Percentiles rank a stretch among this genome's conserved stretches.
Conservation (phyloP, 495 filamentous ascomycete species). For the Aspergillus olivimuriae region DNA sequence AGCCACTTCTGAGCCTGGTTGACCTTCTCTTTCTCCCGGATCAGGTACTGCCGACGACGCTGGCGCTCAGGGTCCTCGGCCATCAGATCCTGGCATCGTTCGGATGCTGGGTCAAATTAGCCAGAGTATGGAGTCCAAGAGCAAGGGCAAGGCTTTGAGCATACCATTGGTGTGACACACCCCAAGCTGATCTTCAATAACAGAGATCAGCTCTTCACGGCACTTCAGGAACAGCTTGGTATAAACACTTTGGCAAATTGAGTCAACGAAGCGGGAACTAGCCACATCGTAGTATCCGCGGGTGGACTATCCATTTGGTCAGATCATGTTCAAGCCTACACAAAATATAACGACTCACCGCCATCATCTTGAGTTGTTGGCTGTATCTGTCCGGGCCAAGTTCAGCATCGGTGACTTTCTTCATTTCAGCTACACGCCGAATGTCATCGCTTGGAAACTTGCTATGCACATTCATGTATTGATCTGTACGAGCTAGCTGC, state of each 20-base stretch:
- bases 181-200: slow-evolving; percentile 28
- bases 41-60: slow-evolving; percentile 27
- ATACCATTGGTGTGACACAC: slow-evolving; percentile 34
- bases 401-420: slow-evolving; percentile 17
- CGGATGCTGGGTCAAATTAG: slow-evolving; percentile 22
- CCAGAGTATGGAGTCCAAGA: too few relatives aligned
- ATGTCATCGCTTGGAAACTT: slow-evolving; percentile 3
- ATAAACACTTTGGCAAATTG: slow-evolving; percentile 40
- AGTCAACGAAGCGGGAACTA: slow-evolving; percentile 41
- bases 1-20: slow-evolving; percentile 39
- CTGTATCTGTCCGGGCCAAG: slow-evolving; percentile 37
- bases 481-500: slow-evolving; percentile 4
- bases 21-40: slow-evolving; percentile 39
- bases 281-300: slow-evolving; percentile 51
- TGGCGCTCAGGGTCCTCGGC: slow-evolving; percentile 45
- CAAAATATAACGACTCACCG: slow-evolving; percentile 28
- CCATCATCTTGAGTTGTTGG: slow-evolving; percentile 46
- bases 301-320: slow-evolving; percentile 23
- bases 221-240: slow-evolving; percentile 41
- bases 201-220: slow-evolving; percentile 25
- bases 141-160: too few relatives aligned
- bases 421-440: slow-evolving; percentile 13
- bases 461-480: slow-evolving; percentile 12
- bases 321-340: neutral
- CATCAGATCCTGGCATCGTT: slow-evolving; percentile 39